Conservation (phyloP, 345 rosid species). For the Syzygium aqueum region DNA sequence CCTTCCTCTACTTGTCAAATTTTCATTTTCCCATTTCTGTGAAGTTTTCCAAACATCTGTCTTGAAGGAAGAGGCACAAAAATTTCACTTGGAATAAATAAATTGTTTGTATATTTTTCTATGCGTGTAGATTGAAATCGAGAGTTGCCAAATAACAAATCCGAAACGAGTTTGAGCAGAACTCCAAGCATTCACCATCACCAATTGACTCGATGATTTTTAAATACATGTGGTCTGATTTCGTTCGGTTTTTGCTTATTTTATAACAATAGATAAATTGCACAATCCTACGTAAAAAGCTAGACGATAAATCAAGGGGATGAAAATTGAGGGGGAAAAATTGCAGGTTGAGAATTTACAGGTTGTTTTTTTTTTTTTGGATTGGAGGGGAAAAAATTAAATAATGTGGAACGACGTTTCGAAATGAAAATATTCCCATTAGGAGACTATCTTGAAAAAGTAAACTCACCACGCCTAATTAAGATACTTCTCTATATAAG, state of each 20-base stretch:
- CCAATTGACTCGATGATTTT: background rate
- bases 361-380: background rate
- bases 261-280: background rate
- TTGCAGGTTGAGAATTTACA: background rate
- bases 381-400: background rate
- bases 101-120: background rate
- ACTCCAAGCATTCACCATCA: background rate
- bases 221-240: background rate
- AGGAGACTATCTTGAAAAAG: background rate
- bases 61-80: background rate
- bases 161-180: background rate
- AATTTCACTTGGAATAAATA: background rate
- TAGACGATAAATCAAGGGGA: background rate
- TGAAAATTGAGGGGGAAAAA: background rate
- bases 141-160: background rate
- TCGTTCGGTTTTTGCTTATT: background rate
- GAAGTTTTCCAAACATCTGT: background rate
- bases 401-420: background rate
- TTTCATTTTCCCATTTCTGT: background rate
- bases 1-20: background rate
- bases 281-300: background rate
- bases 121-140: background rate
- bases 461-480: background rate
- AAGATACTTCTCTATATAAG: background rate
- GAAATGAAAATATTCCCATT: background rate